A percentile compares a stretch with the other conserved stretches of the same genome.
phyloP scores from a whole-genome alignment of 1,284 basidiomycete species.

The Boletus smithii region DNA sequence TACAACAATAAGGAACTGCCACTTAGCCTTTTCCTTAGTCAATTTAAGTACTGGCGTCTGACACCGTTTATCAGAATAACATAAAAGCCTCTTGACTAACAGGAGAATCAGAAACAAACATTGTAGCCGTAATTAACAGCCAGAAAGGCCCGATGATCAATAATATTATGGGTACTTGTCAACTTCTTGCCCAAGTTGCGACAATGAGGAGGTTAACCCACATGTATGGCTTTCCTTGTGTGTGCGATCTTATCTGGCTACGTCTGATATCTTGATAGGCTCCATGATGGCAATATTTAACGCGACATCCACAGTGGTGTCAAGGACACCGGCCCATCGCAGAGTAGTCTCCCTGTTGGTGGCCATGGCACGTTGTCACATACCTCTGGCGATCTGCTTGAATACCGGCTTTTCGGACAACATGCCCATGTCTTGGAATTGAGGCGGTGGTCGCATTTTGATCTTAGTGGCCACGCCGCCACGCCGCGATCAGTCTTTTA shows the following conservation, averaged over 20 bases:
- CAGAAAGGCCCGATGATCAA: too few relatives aligned
- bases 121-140: not conserved
- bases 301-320: not conserved
- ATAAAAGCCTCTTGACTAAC: not conserved
- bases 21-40: not conserved
- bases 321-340: not conserved
- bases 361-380: not conserved
- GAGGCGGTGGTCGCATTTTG: not conserved
- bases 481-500: not conserved
- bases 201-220: not conserved
- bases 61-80: not conserved
- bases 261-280: not conserved
- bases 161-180: too few relatives aligned
- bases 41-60: not conserved
- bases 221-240: too few relatives aligned
- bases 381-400: not conserved
- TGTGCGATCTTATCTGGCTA: too few relatives aligned
- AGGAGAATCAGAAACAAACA: not conserved
- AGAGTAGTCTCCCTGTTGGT: not conserved
- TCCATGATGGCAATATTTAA: not conserved
- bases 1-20: slow-evolving; percentile 6
- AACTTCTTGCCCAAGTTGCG: not conserved
- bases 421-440: not conserved
- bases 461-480: not conserved
- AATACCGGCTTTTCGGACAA: not conserved